A percentile compares a stretch with the other conserved stretches of the same genome.
Conservation (phyloP, 2,329 filamentous ascomycete genomes). For the Macrophomina phaseolina region DNA sequence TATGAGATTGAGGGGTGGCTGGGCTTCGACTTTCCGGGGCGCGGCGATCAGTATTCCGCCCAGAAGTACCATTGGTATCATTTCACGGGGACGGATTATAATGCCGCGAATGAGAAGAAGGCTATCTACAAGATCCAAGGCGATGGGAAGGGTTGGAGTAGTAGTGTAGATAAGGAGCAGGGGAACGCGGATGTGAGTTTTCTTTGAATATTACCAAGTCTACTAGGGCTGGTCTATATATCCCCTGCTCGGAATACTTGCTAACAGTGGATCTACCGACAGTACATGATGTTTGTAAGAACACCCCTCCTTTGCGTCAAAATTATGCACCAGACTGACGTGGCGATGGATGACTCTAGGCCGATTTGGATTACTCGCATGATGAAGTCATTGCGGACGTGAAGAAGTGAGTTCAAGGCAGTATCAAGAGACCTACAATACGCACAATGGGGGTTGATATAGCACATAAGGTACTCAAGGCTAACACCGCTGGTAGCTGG, state of each 20-base stretch:
- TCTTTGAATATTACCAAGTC: too few species aligned
- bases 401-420: constrained; percentile 37
- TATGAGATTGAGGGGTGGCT: constrained; percentile 72
- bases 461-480: not conserved
- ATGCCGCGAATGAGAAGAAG: constrained; percentile 61
- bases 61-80: constrained; percentile 71
- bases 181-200: constrained; percentile 58
- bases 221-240: too few species aligned
- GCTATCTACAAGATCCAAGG: constrained; percentile 71
- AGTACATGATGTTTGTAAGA: constrained; percentile 69
- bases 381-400: constrained; percentile 71
- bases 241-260: not conserved
- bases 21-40: constrained; percentile 68
- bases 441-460: too few species aligned
- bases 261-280: not conserved
- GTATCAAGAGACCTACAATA: not conserved
- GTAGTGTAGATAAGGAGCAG: constrained; percentile 65
- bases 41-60: constrained; percentile 63
- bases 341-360: constrained; percentile 32
- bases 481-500: constrained; percentile 59
- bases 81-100: constrained; percentile 72
- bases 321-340: not conserved
- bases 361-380: constrained; percentile 69
- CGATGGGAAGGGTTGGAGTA: constrained; percentile 68
- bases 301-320: not conserved